Conservation (phyloP, 2,329 filamentous ascomycete species). For the Blastomyces gilchristii region DNA sequence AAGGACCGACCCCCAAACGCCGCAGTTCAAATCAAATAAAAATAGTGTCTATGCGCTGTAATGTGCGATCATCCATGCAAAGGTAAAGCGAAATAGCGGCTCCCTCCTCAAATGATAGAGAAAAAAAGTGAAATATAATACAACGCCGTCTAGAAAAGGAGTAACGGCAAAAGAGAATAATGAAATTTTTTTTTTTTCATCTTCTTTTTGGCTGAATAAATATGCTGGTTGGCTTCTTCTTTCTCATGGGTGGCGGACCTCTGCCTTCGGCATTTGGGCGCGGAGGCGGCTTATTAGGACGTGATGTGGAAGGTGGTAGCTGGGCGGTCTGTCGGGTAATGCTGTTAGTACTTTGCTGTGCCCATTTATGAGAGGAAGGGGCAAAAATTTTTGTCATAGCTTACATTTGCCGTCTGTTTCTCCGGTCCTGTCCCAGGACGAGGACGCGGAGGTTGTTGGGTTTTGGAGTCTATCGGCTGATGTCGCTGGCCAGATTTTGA, state of each 20-base stretch:
- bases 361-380: not conserved
- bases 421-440: not conserved
- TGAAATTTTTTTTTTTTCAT: not conserved
- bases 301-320: not conserved
- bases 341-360: not conserved
- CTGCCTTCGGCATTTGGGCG: conserved; percentile 14
- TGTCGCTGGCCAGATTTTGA: conserved; percentile 29
- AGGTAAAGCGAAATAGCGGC: not conserved
- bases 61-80: not conserved
- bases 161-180: not conserved
- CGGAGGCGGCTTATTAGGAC: conserved; percentile 5
- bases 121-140: not conserved
- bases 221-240: conserved; percentile 32
- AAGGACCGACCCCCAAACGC: not conserved
- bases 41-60: not conserved
- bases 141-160: conserved; percentile 3
- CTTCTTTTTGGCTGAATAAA: conserved; percentile 35
- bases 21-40: not conserved
- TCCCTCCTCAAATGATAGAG: not conserved
- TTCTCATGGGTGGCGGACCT: conserved; percentile 26
- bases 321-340: not conserved
- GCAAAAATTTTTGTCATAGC: not conserved
- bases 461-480: conserved; percentile 16
- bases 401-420: not conserved
- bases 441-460: not conserved